Conservation (phyloP, 352 stramenopile species). For the Globisporangium barbulae region DNA sequence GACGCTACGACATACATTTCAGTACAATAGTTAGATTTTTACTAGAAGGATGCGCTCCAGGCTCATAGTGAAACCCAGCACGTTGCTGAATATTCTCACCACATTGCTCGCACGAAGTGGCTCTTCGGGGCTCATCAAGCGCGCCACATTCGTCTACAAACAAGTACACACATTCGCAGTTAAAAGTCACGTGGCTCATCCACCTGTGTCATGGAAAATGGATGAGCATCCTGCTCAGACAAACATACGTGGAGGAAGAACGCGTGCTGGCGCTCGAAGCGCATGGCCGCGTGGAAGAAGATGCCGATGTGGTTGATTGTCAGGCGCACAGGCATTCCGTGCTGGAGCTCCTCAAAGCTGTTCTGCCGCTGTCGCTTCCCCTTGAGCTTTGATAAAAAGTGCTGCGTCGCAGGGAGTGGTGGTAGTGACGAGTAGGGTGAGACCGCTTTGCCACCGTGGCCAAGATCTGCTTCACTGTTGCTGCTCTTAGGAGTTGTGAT, state of each 20-base stretch:
- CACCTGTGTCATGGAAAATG: too few relatives aligned
- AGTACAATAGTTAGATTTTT: neutral
- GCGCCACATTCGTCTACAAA: slow-evolving; percentile 6
- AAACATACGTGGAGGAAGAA: slow-evolving; percentile 48
- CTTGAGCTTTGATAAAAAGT: slow-evolving; percentile 58
- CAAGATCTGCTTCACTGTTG: neutral
- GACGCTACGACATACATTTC: slow-evolving; percentile 12
- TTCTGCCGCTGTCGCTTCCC: slow-evolving; percentile 41
- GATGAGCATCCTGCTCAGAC: neutral
- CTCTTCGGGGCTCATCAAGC: slow-evolving; percentile 3
- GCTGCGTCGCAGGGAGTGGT: slow-evolving; percentile 50
- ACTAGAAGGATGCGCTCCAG: neutral
- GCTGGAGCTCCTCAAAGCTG: slow-evolving; percentile 37
- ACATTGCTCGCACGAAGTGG: neutral
- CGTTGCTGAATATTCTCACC: neutral
- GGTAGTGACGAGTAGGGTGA: slow-evolving; percentile 14
- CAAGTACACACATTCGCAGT: neutral
- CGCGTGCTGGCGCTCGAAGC: slow-evolving; percentile 53
- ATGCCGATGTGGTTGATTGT: slow-evolving; percentile 53
- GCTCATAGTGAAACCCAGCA: neutral
- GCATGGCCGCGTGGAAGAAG: slow-evolving; percentile 47
- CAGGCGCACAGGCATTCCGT: slow-evolving; percentile 49
- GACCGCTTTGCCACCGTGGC: neutral
- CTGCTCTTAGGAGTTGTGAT: neutral
- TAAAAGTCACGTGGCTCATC: neutral